Evolutionary conservation across 2,329 filamentous ascomycete species (phyloP), one percentile per base, ranked within the genome.

Genomic region (Alternaria arbusti): DNA sequence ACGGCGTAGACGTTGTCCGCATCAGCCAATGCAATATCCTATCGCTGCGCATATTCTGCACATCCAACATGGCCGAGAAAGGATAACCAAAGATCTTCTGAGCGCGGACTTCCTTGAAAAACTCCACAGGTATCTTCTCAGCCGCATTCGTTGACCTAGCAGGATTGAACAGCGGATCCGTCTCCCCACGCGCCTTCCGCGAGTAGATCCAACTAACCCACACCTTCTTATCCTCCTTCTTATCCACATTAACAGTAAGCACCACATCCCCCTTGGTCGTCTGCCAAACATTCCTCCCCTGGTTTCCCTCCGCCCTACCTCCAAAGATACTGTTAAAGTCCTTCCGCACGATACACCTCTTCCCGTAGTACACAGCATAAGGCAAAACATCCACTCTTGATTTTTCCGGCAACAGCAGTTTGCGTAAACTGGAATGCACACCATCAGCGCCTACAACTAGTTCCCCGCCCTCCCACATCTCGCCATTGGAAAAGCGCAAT

Each of bases 1-100:
- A 54, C 0, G 68, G 44, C 2, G 74, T 59, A 1, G 71, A 63
- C 3, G 74, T 49, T 3, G 69, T 78, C 12, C 82, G 76, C 82
- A 83, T 83, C 13, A 83, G 67, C 80, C 81, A 83, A 52, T 81
- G 77, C 46, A 82, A 59, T 5, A 80, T 57, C 11, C 79, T 68
- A 40, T 82, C 81, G 3, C 70, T 57, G 6, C 68, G 69, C 62
- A 82, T 64, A 9, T 66, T 70, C 6, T 73, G 63, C 6, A 60
- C 57, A 20, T 80, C 61, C 26, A 83, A 82, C 3, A 81, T 65
- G 0, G 71, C 64, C 8, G 62, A 50, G 54, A 80, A 82, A 1
- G 77, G 74, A 46, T 69, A 70, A 1, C 69, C 43, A 3, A 82
- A 67, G 15, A 68, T 49, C 22, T 45, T 45, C 12, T 82, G 57